Conservation (phyloP, 768 basidiomycete species). For the Leucosporidium yakuticum region DNA sequence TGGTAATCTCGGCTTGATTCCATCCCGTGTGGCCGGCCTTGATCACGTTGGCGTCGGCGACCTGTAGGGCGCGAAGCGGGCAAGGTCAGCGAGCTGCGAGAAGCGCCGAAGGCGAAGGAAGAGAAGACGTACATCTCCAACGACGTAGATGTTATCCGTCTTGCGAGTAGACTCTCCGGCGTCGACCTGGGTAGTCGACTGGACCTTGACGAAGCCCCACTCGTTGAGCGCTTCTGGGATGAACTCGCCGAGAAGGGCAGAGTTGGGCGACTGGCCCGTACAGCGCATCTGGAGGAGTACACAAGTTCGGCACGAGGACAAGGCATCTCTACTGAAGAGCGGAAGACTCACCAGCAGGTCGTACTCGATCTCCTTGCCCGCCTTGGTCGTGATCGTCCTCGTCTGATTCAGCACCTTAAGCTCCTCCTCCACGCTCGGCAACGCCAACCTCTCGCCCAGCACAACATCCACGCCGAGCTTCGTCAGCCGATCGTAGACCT, state of each 20-base stretch:
- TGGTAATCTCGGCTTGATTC: constrained; percentile 35
- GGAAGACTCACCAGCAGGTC: constrained; percentile 19
- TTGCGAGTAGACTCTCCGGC: constrained; percentile 7
- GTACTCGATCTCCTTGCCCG: constrained; percentile 17
- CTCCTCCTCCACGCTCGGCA: constrained; percentile 19
- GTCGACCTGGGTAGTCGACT: constrained; percentile 32
- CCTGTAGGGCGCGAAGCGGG: constrained; percentile 1
- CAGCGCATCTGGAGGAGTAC: constrained; percentile 31
- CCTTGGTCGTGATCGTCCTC: neutral
- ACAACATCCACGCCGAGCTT: constrained; percentile 37
- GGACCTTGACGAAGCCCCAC: constrained; percentile 33
- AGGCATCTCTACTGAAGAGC: neutral
- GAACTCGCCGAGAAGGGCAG: constrained; percentile 27
- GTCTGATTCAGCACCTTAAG: constrained; percentile 14
- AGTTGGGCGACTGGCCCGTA: constrained; percentile 40
- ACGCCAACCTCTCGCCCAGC: constrained; percentile 31
- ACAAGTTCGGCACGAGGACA: neutral
- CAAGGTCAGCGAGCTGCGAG: neutral
- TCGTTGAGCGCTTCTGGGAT: constrained; percentile 29
- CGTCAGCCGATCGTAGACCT: constrained; percentile 29
- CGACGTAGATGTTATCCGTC: constrained; percentile 32
- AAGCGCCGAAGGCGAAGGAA: neutral
- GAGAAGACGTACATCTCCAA: constrained; percentile 34
- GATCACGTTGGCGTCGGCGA: constrained; percentile 36
- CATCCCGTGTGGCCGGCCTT: constrained; percentile 40